phyloP scores from a whole-genome alignment of 768 basidiomycete genomes.

The Agaricus subrufescens region DNA sequence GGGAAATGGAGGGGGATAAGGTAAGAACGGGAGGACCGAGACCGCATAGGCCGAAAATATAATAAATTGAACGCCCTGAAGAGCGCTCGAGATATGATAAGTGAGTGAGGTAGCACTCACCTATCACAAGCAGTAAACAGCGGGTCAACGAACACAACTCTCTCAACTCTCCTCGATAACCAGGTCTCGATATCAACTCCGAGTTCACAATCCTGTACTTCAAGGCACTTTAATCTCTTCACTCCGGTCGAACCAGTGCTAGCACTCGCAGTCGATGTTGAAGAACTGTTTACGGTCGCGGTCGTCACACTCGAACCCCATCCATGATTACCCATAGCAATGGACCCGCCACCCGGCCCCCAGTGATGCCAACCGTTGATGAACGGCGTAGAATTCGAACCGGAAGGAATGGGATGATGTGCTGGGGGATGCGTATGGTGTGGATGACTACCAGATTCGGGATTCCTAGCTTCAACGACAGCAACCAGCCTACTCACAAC shows the following conservation, averaged over 20 bases:
- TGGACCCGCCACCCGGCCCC: not conserved
- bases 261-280: slow-evolving; percentile 30
- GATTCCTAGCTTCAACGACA: slow-evolving; percentile 70
- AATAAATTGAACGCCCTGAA: not conserved
- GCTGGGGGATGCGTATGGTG: too few species aligned
- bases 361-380: not conserved
- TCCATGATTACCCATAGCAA: slow-evolving; percentile 45
- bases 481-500: slow-evolving; percentile 65
- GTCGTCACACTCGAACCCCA: slow-evolving; percentile 20
- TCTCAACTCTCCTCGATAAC: slow-evolving; percentile 57
- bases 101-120: slow-evolving; percentile 19
- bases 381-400: too few species aligned
- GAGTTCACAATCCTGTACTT: slow-evolving; percentile 52
- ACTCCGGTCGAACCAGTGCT: slow-evolving; percentile 49
- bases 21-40: not conserved
- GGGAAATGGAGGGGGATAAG: not conserved
- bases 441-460: slow-evolving; percentile 29
- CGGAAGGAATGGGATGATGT: too few species aligned
- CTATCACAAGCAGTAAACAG: slow-evolving; percentile 33
- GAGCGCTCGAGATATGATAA: not conserved
- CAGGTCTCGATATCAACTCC: slow-evolving; percentile 69
- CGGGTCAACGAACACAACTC: slow-evolving; percentile 60
- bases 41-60: not conserved
- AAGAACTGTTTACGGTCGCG: slow-evolving; percentile 11
- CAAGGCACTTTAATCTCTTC: slow-evolving; percentile 52